Percentiles rank a stretch among this genome's conserved stretches.
Conservation (phyloP, 352 stramenopile species). For the Globisporangium solare region DNA sequence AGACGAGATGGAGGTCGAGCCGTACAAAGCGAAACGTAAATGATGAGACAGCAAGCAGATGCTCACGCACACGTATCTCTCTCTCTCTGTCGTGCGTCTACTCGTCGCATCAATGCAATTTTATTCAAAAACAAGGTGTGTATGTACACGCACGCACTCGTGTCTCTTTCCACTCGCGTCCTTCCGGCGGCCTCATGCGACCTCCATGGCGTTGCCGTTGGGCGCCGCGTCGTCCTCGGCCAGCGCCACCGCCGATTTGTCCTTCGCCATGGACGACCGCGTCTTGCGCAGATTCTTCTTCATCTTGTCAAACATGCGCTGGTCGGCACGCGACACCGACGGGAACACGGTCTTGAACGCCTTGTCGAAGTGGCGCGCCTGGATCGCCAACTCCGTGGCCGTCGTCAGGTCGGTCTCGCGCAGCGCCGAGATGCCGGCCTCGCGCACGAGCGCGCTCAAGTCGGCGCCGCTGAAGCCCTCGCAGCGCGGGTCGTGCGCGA, state of each 20-base stretch:
- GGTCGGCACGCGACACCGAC: conserved; percentile 76
- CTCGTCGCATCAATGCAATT: no score
- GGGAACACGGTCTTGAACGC: conserved; percentile 82
- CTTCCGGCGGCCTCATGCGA: conserved; percentile 3
- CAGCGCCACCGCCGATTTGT: background rate
- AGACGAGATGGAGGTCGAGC: no score
- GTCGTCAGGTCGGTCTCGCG: conserved; percentile 54
- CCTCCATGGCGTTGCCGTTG: conserved; percentile 11
- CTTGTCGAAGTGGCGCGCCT: conserved; percentile 60
- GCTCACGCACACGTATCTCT: no score
- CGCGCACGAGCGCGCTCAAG: conserved; percentile 94
- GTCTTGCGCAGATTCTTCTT: conserved; percentile 84
- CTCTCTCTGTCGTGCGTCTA: no score
- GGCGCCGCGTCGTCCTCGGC: no score
- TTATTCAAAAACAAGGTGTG: no score
- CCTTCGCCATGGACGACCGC: conserved; percentile 26
- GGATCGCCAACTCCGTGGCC: conserved; percentile 40
- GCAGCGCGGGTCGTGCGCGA: conserved; percentile 87
- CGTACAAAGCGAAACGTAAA: no score
- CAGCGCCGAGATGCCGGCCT: conserved; percentile 95
- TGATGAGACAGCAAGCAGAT: no score
- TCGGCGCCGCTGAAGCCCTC: conserved; percentile 97
- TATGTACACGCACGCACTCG: no score
- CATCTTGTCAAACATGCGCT: conserved; percentile 87
- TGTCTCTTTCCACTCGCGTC: no score